Evolutionary conservation across 2,329 filamentous ascomycete species (phyloP).

Genomic region (Cladosporium sp.): DNA sequence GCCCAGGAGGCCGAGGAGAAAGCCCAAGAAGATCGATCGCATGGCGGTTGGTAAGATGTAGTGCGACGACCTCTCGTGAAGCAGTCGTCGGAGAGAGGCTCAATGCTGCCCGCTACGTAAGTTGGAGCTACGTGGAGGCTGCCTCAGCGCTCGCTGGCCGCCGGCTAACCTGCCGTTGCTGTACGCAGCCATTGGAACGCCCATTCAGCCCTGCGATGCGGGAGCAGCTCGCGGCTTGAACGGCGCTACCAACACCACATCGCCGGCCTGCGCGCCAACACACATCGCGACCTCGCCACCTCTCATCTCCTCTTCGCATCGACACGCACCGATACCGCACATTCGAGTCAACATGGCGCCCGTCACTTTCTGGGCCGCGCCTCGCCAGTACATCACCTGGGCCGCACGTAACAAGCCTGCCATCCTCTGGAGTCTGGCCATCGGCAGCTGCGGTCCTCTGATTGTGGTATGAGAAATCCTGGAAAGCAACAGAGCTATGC

Average conservation of each 20-base stretch:
- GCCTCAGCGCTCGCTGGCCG: too few species aligned
- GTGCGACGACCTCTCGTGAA: not conserved
- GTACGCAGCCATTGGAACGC: not conserved
- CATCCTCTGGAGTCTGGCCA: conserved; percentile 77
- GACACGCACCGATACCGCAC: conserved; percentile 24
- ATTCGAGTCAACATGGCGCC: conserved; percentile 51
- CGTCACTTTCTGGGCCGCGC: conserved; percentile 76
- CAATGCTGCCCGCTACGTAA: not conserved
- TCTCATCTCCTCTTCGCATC: not conserved
- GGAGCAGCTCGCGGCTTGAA: too few species aligned
- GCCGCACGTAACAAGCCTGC: conserved; percentile 81
- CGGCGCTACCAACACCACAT: not conserved
- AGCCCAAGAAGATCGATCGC: conserved; percentile 29
- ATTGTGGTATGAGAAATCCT: conserved; percentile 41
- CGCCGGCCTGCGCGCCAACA: not conserved
- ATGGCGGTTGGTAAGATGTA: conserved; percentile 18
- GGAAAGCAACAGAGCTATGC: not conserved
- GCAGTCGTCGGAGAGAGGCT: too few species aligned
- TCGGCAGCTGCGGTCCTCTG: conserved; percentile 68
- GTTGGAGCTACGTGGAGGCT: conserved; percentile 7
- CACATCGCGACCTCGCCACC: not conserved
- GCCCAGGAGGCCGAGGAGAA: conserved; percentile 60
- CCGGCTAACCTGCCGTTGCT: not conserved
- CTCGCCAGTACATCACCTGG: conserved; percentile 82
- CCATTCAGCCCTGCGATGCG: not conserved